Base-by-base conservation (phyloP, 2,329 filamentous ascomycete species). In the Trichophyton benhamiae region DNA sequence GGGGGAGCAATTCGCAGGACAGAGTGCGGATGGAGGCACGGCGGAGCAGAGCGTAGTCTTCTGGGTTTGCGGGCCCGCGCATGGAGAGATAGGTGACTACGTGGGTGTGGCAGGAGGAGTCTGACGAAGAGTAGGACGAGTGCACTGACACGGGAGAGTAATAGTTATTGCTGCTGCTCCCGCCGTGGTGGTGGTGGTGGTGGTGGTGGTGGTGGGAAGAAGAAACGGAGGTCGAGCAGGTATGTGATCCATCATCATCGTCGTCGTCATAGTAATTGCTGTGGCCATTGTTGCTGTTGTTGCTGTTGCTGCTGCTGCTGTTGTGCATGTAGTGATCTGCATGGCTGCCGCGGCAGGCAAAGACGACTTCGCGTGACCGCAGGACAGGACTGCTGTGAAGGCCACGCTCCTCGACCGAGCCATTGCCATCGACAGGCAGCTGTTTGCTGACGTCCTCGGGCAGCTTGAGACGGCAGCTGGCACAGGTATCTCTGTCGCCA, bases 21-120 rank as follows among this genome's bases (percentile, higher is more conserved):
- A 84, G 71, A 0, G 82, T 82, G 63, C 81, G 80, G 65, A 84
- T 82, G 60, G 79, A 82, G 25, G 81, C 81, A 42, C 80, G 79
- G 62, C 82, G 79, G 22, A 84, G 73, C 9, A 81, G 74, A 3
- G 81, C 79, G 68, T 82, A 83, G 49, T 79, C 77, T 5, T 75
- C 73, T 9, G 80, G 78, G 38, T 80, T 79, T 20, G 78, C 75
- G 5, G 82, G 82, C 30, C 80, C 80, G 60, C 79, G 80, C 38
- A 81, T 78, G n/a, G 82, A 82, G 52, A 83, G 75, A 68, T 83
- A 84, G 63, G 79, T 83, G 58, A 83, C 69, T 20, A 79, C 80
- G 64, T 84, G 82, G 8, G 79, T 78, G 65, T 84, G 82, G 63
- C 76, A 77, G 61, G 75, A 78, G 58, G 74, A 68, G 60, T 75